Conservation (phyloP, 805 yeast species). For the Yamadazyma sp. region DNA sequence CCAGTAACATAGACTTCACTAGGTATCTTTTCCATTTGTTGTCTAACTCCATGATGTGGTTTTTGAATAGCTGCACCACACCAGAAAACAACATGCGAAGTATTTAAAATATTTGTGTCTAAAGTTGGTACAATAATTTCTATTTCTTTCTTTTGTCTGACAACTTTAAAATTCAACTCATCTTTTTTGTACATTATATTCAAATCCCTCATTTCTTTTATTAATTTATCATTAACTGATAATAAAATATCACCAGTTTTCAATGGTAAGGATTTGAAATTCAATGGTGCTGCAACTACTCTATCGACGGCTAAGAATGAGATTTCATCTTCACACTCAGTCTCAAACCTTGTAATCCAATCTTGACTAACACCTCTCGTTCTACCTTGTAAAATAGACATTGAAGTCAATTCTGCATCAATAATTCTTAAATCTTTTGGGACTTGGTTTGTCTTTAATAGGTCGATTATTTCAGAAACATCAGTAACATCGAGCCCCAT, state of each 20-base stretch:
- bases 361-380: slow-evolving; percentile 83
- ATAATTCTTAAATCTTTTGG: slow-evolving; percentile 61
- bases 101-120: slow-evolving; percentile 52
- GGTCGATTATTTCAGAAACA: slow-evolving; percentile 53
- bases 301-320: slow-evolving; percentile 72
- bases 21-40: slow-evolving; percentile 72
- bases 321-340: slow-evolving; percentile 58
- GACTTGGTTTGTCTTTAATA: slow-evolving; percentile 45
- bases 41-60: slow-evolving; percentile 93
- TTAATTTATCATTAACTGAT: slow-evolving; percentile 61
- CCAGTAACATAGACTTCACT: slow-evolving; percentile 80
- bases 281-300: slow-evolving; percentile 48
- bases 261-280: slow-evolving; percentile 30
- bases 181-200: slow-evolving; percentile 46
- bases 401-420: slow-evolving; percentile 73
- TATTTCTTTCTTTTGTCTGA: slow-evolving; percentile 66
- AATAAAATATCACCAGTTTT: slow-evolving; percentile 74
- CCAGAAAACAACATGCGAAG: slow-evolving; percentile 73
- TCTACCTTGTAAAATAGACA: slow-evolving; percentile 72
- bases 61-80: slow-evolving; percentile 79
- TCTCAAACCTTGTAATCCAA: slow-evolving; percentile 72
- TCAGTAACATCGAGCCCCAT: slow-evolving; percentile 79
- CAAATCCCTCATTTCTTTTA: slow-evolving; percentile 66
- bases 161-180: slow-evolving; percentile 55
- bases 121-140: slow-evolving; percentile 64